phyloP scores from a whole-genome alignment of 1,284 basidiomycete genomes.

The Ustilago bromivora region DNA sequence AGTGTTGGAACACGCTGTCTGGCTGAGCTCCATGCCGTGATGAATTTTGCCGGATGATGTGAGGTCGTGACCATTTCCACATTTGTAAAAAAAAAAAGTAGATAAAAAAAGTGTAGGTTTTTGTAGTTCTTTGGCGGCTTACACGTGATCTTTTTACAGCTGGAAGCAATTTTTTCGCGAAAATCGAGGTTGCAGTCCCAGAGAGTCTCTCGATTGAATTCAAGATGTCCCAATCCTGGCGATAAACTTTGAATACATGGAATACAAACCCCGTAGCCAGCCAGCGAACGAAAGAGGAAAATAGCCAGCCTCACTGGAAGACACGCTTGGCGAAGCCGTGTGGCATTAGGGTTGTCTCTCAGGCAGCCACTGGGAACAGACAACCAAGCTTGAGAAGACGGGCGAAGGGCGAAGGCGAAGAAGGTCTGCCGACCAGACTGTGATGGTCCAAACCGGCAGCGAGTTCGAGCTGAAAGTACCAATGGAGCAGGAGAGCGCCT shows the following conservation, averaged over 20 bases:
- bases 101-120: too few relatives aligned
- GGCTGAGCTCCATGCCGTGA: too few relatives aligned
- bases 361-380: not conserved
- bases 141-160: not conserved
- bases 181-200: not conserved
- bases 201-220: not conserved
- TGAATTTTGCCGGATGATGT: not conserved
- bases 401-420: not conserved
- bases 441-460: not conserved
- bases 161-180: not conserved
- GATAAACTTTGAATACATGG: not conserved
- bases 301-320: not conserved
- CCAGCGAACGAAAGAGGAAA: not conserved
- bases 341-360: not conserved
- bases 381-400: conserved; percentile 1
- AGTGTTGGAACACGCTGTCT: too few relatives aligned
- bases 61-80: not conserved
- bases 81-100: too few relatives aligned
- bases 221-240: not conserved
- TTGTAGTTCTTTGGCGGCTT: not conserved
- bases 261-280: not conserved
- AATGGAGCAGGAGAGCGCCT: not conserved
- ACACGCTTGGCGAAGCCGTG: not conserved
- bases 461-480: not conserved
- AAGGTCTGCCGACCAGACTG: not conserved